Conservation (phyloP, 2,329 filamentous ascomycete species). For the Fusarium sp. region DNA sequence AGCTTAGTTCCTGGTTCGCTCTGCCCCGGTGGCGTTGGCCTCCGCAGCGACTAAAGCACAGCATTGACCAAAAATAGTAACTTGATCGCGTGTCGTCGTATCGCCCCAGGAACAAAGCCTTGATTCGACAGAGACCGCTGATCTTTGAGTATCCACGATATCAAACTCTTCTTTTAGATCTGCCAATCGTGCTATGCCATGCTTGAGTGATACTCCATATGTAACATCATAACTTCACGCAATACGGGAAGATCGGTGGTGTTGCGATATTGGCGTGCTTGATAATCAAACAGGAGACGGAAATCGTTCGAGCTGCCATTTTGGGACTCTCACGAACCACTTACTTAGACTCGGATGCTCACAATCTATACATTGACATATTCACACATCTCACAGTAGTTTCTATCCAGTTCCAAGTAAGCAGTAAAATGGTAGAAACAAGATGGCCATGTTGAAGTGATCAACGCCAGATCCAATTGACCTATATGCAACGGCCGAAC, state of each 20-base stretch:
- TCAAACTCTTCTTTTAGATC: not conserved
- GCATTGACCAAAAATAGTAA: slow-evolving; percentile 40
- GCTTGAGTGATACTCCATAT: not conserved
- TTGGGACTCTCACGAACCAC: not conserved
- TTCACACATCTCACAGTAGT: not conserved
- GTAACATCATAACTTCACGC: not conserved
- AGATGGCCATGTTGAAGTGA: slow-evolving; percentile 35
- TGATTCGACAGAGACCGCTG: slow-evolving; percentile 18
- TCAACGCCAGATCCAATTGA: slow-evolving; percentile 43
- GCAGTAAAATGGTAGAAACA: slow-evolving; percentile 16
- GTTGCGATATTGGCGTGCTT: not conserved
- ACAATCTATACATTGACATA: not conserved
- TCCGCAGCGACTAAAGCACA: slow-evolving; percentile 1
- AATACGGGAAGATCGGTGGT: not conserved
- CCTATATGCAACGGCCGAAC: slow-evolving; percentile 45
- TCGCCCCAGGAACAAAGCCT: slow-evolving; percentile 30
- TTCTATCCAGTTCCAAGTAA: not conserved
- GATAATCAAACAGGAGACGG: not conserved
- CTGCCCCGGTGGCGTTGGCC: slow-evolving; percentile 1
- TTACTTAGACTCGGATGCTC: not conserved
- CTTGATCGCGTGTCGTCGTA: slow-evolving; percentile 38
- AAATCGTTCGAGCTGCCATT: not conserved
- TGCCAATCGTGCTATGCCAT: not conserved
- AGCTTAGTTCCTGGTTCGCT: not conserved
- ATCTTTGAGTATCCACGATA: slow-evolving; percentile 16